These are phyloP conservation scores for Coemansia sp. DNA, from an alignment of 192 early-diverging fungal species.

Conservation along the genomic window DNA sequence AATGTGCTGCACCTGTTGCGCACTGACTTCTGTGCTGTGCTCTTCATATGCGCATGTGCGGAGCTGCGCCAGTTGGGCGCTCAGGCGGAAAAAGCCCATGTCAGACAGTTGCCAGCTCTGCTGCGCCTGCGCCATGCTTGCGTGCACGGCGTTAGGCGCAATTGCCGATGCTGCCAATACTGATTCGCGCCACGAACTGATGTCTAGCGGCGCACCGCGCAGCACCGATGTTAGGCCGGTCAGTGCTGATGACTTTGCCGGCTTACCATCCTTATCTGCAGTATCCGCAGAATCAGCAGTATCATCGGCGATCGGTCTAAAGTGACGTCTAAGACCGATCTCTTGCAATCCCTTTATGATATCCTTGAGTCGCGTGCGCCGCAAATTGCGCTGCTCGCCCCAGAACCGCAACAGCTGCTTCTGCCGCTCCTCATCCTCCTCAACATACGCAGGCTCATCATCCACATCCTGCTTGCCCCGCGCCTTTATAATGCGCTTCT, in stretches of 20 bases:
- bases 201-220: constrained; percentile 22
- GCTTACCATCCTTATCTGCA: not conserved
- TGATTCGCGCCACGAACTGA: constrained; percentile 21
- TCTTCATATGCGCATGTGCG: constrained; percentile 29
- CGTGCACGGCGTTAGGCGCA: constrained; percentile 8
- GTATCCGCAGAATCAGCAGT: not conserved
- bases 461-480: constrained; percentile 19
- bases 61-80: constrained; percentile 36
- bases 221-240: constrained; percentile 22
- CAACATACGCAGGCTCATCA: constrained; percentile 18
- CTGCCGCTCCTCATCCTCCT: constrained; percentile 53
- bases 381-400: constrained; percentile 54
- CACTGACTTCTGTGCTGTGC: constrained; percentile 32
- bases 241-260: not conserved
- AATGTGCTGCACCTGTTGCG: constrained; percentile 39
- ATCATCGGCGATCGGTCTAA: not conserved
- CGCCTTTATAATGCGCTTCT: constrained; percentile 30
- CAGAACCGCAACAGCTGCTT: constrained; percentile 37
- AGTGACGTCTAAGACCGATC: constrained; percentile 40
- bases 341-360: constrained; percentile 45
- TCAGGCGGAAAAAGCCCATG: constrained; percentile 35
- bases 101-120: constrained; percentile 29
- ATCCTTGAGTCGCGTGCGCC: constrained; percentile 48
- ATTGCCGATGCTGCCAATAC: not conserved
- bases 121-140: constrained; percentile 1